Conservation (phyloP, 768 basidiomycete genomes). For the Neoboletus brunneissimus region DNA sequence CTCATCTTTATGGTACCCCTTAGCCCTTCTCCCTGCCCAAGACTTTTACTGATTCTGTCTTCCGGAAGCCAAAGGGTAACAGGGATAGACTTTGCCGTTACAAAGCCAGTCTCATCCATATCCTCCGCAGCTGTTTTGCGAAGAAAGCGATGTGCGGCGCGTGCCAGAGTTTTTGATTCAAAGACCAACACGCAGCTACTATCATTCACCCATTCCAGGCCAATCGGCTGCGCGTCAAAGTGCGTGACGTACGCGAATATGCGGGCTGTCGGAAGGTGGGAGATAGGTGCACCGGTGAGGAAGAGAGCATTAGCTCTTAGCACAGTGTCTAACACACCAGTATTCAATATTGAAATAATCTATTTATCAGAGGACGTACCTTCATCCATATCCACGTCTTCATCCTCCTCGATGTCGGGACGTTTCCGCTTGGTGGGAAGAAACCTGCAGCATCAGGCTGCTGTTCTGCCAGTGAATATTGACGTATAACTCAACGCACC, state of each 20-base stretch:
- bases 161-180: constrained; percentile 51
- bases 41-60: constrained; percentile 66
- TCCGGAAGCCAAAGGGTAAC: constrained; percentile 76
- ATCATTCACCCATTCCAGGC: constrained; percentile 85
- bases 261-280: constrained; percentile 69
- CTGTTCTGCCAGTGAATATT: constrained; percentile 35
- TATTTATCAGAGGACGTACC: constrained; percentile 23
- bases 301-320: constrained; percentile 68
- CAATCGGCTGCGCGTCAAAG: constrained; percentile 71
- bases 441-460: constrained; percentile 43
- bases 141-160: constrained; percentile 47
- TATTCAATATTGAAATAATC: background rate
- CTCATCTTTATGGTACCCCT: constrained; percentile 69
- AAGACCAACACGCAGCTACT: constrained; percentile 80
- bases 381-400: constrained; percentile 35
- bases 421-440: constrained; percentile 45
- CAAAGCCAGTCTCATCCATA: constrained; percentile 51
- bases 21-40: constrained; percentile 67
- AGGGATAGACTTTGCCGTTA: constrained; percentile 69
- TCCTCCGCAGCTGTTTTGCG: constrained; percentile 52
- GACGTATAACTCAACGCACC: constrained; percentile 58
- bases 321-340: constrained; percentile 37
- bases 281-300: constrained; percentile 68
- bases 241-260: constrained; percentile 82
- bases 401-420: constrained; percentile 38